Conservation (phyloP, 192 early-diverging fungal species). For the Umbelopsis sp. region DNA sequence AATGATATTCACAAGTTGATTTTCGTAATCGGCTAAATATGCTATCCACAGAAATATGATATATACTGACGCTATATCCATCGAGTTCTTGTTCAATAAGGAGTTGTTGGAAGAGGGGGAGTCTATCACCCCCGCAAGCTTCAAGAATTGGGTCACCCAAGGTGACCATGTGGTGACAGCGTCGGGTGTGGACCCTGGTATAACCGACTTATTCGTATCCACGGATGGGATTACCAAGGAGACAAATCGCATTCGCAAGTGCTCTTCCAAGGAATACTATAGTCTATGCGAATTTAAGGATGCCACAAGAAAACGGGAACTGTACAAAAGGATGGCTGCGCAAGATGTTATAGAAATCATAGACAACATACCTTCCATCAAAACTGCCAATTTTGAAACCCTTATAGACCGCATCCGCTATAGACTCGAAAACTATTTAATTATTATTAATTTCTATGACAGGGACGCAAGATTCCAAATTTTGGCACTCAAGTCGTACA, state of each 20-base stretch:
- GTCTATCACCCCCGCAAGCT: not conserved
- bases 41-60: not conserved
- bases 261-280: not conserved
- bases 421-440: not conserved
- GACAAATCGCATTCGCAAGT: not conserved
- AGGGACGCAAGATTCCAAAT: not conserved
- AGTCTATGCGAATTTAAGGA: not conserved
- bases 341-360: too few species aligned
- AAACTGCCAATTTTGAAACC: not conserved
- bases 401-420: not conserved
- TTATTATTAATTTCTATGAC: not conserved
- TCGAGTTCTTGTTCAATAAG: not conserved
- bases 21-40: too few species aligned
- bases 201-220: not conserved
- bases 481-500: conserved; percentile 1
- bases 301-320: not conserved
- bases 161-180: not conserved
- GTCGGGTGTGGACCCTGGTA: not conserved
- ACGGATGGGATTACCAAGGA: not conserved
- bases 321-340: not conserved
- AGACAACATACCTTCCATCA: not conserved
- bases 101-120: not conserved
- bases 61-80: not conserved
- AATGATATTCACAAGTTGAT: too few species aligned
- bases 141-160: not conserved